A percentile compares a stretch with the other conserved stretches of the same genome.
These are phyloP conservation scores for Diplodia seriata DNA, from an alignment of 2,329 filamentous ascomycete genomes.

Conservation along the genomic window DNA sequence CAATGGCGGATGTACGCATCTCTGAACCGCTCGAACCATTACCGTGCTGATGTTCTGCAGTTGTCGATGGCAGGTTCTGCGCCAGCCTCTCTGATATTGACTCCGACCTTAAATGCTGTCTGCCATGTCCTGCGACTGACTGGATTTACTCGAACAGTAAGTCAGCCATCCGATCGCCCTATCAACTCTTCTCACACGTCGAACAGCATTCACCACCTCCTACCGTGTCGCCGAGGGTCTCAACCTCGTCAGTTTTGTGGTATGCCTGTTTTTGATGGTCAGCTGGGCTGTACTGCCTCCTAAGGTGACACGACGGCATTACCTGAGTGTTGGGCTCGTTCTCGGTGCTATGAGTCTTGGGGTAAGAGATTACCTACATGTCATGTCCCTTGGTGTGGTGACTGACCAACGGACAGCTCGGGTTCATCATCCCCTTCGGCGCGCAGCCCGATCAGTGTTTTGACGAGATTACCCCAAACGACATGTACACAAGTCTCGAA, in stretches of 20 bases:
- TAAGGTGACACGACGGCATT: conserved; percentile 90
- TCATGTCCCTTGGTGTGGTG: conserved; percentile 28
- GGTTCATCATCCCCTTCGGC: conserved; percentile 87
- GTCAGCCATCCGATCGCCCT: conserved; percentile 34
- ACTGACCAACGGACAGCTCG: conserved; percentile 65
- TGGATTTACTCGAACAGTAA: conserved; percentile 71
- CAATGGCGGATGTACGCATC: conserved; percentile 69
- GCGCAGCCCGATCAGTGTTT: conserved; percentile 81
- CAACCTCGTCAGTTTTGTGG: conserved; percentile 74
- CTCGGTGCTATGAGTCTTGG: conserved; percentile 79
- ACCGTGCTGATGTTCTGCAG: conserved; percentile 51
- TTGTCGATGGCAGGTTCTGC: conserved; percentile 65
- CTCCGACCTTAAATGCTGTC: conserved; percentile 71
- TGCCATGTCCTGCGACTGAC: conserved; percentile 87
- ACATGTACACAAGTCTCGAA: conserved; percentile 80
- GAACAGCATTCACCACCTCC: conserved; percentile 60
- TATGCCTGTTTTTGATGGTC: conserved; percentile 76
- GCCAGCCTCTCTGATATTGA: conserved; percentile 53
- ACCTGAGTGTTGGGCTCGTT: conserved; percentile 87
- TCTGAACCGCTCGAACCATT: not conserved
- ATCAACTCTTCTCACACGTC: conserved; percentile 32
- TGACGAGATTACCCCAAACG: conserved; percentile 89
- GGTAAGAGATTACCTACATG: conserved; percentile 57
- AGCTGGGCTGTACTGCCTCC: conserved; percentile 83
- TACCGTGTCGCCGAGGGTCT: conserved; percentile 80